A percentile compares a stretch with the other conserved stretches of the same genome.
These are phyloP conservation scores for Chamaecyparis obtusa DNA, from an alignment of 75 land plant genomes.

Conservation along the genomic window DNA sequence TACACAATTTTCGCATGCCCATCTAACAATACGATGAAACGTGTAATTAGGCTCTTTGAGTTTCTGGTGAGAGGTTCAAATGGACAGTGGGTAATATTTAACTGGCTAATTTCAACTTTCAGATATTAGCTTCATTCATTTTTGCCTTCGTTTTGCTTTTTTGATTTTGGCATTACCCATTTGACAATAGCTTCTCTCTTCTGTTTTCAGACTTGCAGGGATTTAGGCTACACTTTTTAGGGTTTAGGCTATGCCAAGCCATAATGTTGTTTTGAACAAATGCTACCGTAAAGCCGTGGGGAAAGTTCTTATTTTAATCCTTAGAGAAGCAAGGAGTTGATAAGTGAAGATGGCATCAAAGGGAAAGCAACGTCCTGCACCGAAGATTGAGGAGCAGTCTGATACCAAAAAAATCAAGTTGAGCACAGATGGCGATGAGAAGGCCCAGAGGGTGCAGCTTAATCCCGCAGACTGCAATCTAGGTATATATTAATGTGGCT, in stretches of 20 bases:
- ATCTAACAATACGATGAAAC: neutral
- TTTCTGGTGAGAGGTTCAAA: too few relatives aligned
- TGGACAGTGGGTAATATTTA: too few relatives aligned
- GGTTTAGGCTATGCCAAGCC: too few relatives aligned
- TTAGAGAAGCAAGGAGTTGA: neutral
- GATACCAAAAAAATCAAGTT: constrained; percentile 1
- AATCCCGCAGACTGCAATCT: constrained; percentile 17
- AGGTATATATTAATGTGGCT: neutral
- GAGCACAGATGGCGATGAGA: neutral
- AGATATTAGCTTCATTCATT: too few relatives aligned
- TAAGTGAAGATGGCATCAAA: constrained; percentile 1
- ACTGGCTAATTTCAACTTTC: too few relatives aligned
- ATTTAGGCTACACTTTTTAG: neutral
- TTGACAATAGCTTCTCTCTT: neutral
- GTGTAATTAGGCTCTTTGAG: too few relatives aligned
- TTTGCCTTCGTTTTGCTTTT: too few relatives aligned
- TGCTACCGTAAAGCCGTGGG: neutral
- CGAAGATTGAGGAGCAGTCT: neutral
- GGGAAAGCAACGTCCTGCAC: constrained; percentile 1
- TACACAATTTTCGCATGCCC: neutral
- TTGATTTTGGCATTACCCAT: neutral
- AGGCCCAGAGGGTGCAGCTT: neutral
- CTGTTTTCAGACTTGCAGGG: neutral
- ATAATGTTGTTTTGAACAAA: neutral
- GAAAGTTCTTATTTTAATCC: neutral